A percentile compares a stretch with the other conserved stretches of the same genome.
Evolutionary conservation across 2,329 filamentous ascomycete genomes (phyloP).

Genomic region (Corynespora cassiicola): DNA sequence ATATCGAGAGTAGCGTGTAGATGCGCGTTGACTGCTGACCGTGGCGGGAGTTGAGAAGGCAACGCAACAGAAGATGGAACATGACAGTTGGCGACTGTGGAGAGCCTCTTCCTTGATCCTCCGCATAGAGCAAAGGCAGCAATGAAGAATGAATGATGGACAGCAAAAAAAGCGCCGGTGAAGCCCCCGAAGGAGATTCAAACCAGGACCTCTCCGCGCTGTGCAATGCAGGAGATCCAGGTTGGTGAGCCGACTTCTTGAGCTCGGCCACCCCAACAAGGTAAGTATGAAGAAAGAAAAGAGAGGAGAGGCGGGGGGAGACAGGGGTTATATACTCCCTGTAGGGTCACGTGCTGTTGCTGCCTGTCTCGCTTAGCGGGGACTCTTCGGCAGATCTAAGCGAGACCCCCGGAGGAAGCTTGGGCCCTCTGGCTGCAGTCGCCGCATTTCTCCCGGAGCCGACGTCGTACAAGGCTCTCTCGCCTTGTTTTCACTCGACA

Average conservation of each 20-base stretch:
- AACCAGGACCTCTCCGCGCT: constrained; percentile 30
- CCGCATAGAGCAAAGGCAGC: constrained; percentile 8
- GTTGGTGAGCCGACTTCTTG: constrained; percentile 26
- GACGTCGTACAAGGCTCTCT: too few species aligned
- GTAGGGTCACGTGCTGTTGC: background rate
- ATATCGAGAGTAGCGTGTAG: too few species aligned
- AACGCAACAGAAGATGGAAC: too few species aligned
- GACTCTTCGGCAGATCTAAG: too few species aligned
- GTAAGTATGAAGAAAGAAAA: constrained; percentile 22
- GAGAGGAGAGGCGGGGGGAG: background rate
- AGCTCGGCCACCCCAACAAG: constrained; percentile 29
- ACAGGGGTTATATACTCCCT: background rate
- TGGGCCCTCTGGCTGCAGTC: too few species aligned
- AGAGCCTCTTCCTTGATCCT: constrained; percentile 12
- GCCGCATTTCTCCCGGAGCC: too few species aligned
- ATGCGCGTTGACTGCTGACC: too few species aligned
- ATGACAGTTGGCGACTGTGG: too few species aligned
- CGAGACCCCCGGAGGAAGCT: too few species aligned
- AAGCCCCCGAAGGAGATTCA: constrained; percentile 40
- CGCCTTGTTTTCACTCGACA: background rate
- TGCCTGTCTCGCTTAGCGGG: too few species aligned
- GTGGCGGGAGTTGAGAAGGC: too few species aligned
- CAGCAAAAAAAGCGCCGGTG: constrained; percentile 24
- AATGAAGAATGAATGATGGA: constrained; percentile 12
- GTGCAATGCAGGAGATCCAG: constrained; percentile 35